These are phyloP conservation scores for Neurospora sublineolata DNA, from an alignment of 495 filamentous ascomycete genomes.

Conservation along the genomic window DNA sequence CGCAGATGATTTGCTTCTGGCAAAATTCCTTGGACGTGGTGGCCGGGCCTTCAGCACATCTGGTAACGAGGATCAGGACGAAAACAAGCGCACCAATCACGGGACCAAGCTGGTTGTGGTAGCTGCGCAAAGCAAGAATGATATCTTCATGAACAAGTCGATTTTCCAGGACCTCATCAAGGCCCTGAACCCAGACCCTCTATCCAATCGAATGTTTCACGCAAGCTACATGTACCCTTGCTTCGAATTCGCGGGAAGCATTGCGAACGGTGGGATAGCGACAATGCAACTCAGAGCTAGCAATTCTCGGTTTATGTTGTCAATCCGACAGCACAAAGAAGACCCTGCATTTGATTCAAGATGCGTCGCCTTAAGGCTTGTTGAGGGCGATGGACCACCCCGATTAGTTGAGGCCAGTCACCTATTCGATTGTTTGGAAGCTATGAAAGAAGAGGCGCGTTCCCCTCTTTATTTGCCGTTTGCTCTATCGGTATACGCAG, in stretches of 20 bases:
- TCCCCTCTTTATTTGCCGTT: not conserved
- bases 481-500: not conserved
- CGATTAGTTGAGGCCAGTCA: not conserved
- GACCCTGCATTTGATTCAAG: not conserved
- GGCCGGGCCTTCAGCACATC: not conserved
- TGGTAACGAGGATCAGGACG: not conserved
- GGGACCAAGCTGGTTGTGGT: not conserved
- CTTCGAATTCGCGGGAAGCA: not conserved
- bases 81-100: too few relatives aligned
- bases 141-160: not conserved
- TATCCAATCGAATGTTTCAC: not conserved
- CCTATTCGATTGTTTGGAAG: not conserved
- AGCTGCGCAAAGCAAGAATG: rapidly evolving
- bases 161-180: not conserved
- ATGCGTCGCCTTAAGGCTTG: not conserved
- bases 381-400: not conserved
- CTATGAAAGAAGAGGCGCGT: not conserved
- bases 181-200: not conserved
- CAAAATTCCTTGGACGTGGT: not conserved
- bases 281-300: not conserved
- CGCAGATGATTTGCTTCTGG: not conserved
- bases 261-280: not conserved
- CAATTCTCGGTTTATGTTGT: not conserved
- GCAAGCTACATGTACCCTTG: rapidly evolving
- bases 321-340: not conserved